Percentiles rank a stretch among this genome's conserved stretches.
These are phyloP conservation scores for Melampsora americana DNA, from an alignment of 1,284 basidiomycete genomes.

Conservation along the genomic window DNA sequence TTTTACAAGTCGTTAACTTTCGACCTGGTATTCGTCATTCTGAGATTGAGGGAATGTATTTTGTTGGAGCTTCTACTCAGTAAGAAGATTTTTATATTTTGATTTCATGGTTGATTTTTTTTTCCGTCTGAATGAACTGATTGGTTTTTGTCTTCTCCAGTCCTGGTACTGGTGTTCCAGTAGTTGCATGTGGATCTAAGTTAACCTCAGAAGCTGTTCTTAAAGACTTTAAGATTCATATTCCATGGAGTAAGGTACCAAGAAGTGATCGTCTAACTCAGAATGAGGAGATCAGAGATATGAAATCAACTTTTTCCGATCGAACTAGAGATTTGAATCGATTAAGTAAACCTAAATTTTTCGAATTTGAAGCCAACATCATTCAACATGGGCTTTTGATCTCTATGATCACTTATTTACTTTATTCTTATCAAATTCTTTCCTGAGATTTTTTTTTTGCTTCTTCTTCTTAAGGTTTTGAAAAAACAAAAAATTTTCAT, in stretches of 20 bases:
- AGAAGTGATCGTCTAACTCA: conserved; percentile 24
- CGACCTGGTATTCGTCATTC: conserved; percentile 52
- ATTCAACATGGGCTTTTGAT: neutral
- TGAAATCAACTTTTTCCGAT: conserved; percentile 9
- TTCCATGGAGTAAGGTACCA: conserved; percentile 24
- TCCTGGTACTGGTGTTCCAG: conserved; percentile 53
- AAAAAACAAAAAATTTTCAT: no score
- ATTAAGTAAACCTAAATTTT: neutral
- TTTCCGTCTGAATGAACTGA: neutral
- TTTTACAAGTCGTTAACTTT: conserved; percentile 54
- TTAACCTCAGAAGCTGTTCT: conserved; percentile 50
- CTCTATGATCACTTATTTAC: no score
- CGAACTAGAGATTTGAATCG: conserved; percentile 19
- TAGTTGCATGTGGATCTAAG: conserved; percentile 48
- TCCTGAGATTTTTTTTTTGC: no score
- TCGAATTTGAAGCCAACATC: neutral
- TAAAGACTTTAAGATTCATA: conserved; percentile 46
- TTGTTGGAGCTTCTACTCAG: conserved; percentile 41
- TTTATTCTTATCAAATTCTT: no score
- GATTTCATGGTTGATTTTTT: neutral
- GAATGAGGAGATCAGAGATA: neutral
- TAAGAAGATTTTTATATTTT: conserved; percentile 4
- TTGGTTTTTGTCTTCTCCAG: conserved; percentile 44
- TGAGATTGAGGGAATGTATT: conserved; percentile 44
- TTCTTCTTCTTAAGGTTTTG: no score